phyloP scores from a whole-genome alignment of 2,329 filamentous ascomycete species.

The Penicillium corylophilum region DNA sequence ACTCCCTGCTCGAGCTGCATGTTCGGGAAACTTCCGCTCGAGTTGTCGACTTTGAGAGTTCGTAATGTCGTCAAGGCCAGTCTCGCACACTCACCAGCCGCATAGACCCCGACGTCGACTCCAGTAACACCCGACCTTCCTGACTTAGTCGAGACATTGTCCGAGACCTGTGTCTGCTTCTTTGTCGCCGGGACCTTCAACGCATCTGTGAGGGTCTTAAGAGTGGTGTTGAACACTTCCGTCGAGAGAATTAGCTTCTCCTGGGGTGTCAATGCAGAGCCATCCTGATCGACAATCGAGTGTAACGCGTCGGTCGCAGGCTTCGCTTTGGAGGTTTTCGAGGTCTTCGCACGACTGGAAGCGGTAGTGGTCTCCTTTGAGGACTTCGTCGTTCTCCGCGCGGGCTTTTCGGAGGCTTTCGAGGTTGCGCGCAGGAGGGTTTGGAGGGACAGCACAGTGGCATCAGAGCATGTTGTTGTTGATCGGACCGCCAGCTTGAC shows the following conservation, averaged over 20 bases:
- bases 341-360: constrained; percentile 23
- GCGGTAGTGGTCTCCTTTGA: constrained; percentile 25
- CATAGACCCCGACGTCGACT: constrained; percentile 25
- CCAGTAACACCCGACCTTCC: constrained; percentile 21
- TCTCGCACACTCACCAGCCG: constrained; percentile 42
- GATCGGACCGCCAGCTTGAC: constrained; percentile 57
- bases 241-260: constrained; percentile 46
- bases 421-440: constrained; percentile 35
- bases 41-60: constrained; percentile 32
- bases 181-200: constrained; percentile 26
- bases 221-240: constrained; percentile 46
- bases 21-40: constrained; percentile 27
- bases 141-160: constrained; percentile 28
- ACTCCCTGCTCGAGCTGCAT: constrained; percentile 45
- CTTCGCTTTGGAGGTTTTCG: constrained; percentile 27
- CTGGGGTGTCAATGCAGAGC: constrained; percentile 32
- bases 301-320: constrained; percentile 27
- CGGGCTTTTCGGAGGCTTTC: constrained; percentile 24
- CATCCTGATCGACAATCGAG: constrained; percentile 26
- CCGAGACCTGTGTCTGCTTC: constrained; percentile 9
- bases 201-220: constrained; percentile 45
- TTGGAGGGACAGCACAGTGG: constrained; percentile 41
- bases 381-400: constrained; percentile 24
- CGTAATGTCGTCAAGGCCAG: constrained; percentile 41
- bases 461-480: constrained; percentile 53